Conservation (phyloP, 345 rosid species). For the Pistacia atlantica region DNA sequence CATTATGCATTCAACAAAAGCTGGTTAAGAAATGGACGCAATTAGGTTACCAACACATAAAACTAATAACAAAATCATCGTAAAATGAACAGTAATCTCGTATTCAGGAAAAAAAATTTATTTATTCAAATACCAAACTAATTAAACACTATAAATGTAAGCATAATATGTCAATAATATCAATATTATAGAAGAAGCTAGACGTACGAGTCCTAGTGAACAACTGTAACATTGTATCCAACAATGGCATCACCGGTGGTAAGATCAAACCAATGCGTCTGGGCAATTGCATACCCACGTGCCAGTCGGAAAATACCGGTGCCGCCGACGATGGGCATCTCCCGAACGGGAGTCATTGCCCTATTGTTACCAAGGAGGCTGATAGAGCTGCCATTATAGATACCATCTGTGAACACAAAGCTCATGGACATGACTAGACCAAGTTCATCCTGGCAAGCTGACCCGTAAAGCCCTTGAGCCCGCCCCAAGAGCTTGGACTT, state of each 20-base stretch:
- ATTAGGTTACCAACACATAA: too few relatives aligned
- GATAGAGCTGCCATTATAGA: constrained; percentile 64
- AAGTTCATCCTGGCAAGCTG: constrained; percentile 42
- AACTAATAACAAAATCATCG: too few relatives aligned
- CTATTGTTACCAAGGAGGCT: constrained; percentile 54
- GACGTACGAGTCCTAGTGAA: constrained; percentile 32
- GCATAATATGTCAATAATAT: too few relatives aligned
- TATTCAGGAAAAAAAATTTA: too few relatives aligned
- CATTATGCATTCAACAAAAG: too few relatives aligned
- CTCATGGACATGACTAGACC: constrained; percentile 57
- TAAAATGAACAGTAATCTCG: too few relatives aligned
- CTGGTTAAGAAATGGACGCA: too few relatives aligned
- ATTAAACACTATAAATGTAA: too few relatives aligned
- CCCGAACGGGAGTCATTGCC: constrained; percentile 35
- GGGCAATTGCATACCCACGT: constrained; percentile 57
- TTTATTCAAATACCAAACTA: too few relatives aligned
- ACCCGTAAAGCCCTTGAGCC: constrained; percentile 66
- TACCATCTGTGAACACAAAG: constrained; percentile 54
- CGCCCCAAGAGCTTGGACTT: constrained; percentile 64
- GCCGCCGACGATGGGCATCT: constrained; percentile 70
- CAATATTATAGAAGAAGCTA: too few relatives aligned
- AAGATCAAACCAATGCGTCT: constrained; percentile 42
- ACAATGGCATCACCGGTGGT: constrained; percentile 53
- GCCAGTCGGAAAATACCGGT: constrained; percentile 64
- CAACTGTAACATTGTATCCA: constrained; percentile 61